These are phyloP conservation scores for Spiraea crenata DNA, from an alignment of 331 rosid species.

Conservation along the genomic window DNA sequence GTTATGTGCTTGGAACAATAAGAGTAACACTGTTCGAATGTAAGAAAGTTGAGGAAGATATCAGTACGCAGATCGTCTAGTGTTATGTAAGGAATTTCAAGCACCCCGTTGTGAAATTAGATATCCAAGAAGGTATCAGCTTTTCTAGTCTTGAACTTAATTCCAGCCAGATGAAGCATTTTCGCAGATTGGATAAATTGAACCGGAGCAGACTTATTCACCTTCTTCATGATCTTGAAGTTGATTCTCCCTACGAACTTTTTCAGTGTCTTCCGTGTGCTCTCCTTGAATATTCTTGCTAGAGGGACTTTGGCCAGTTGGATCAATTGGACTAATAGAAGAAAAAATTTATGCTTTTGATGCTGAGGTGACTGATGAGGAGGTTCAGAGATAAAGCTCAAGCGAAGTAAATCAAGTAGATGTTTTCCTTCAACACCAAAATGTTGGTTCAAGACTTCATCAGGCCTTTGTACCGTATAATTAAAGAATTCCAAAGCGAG, in stretches of 20 bases:
- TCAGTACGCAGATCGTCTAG: background rate
- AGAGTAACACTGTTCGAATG: conserved; percentile 13
- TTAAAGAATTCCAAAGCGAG: background rate
- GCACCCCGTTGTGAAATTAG: background rate
- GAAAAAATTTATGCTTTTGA: background rate
- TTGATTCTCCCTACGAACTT: background rate
- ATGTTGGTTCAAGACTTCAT: background rate
- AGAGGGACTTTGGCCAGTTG: background rate
- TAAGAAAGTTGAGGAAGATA: background rate
- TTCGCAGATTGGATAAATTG: background rate
- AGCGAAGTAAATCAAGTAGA: conserved; percentile 2
- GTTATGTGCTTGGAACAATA: background rate
- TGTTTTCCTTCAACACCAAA: background rate
- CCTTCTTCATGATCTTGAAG: background rate
- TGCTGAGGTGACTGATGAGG: background rate
- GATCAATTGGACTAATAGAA: background rate
- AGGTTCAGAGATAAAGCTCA: background rate
- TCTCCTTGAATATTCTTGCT: background rate
- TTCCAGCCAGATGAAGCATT: conserved; percentile 1
- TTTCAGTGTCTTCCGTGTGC: background rate
- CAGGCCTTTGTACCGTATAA: background rate
- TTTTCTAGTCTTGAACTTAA: background rate
- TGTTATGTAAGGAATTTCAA: background rate
- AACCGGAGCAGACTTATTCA: background rate
- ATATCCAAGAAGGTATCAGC: background rate